These are phyloP conservation scores for Monilinia fructicola DNA, from an alignment of 2,329 filamentous ascomycete species.

Conservation along the genomic window DNA sequence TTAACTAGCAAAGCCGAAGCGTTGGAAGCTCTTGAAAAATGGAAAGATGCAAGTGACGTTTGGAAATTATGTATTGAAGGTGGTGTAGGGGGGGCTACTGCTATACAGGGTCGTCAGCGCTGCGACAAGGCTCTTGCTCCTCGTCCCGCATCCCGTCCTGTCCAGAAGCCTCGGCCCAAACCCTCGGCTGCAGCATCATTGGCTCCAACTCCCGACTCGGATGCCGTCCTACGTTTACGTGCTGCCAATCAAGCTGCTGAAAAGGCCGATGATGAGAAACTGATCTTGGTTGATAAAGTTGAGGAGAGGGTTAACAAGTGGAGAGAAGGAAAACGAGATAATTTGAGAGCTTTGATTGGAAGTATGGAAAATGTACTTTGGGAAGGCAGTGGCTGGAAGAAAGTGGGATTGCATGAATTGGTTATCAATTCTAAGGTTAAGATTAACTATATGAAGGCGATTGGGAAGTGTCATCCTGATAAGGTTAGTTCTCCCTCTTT, in stretches of 20 bases:
- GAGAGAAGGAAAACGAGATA: slow-evolving; percentile 90
- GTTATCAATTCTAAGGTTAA: slow-evolving; percentile 95
- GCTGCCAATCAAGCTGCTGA: slow-evolving; percentile 84
- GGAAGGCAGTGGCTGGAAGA: slow-evolving; percentile 94
- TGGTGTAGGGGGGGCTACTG: slow-evolving; percentile 80
- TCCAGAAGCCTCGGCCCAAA: slow-evolving; percentile 46
- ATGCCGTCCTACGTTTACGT: slow-evolving; percentile 79
- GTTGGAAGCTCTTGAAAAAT: slow-evolving; percentile 92
- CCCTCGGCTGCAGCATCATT: slow-evolving; percentile 46
- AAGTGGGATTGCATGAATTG: slow-evolving; percentile 89
- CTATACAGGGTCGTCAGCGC: slow-evolving; percentile 80
- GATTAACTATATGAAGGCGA: slow-evolving; percentile 98
- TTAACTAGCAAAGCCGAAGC: slow-evolving; percentile 94
- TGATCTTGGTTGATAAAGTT: slow-evolving; percentile 81
- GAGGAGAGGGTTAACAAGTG: slow-evolving; percentile 76
- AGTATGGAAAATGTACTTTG: slow-evolving; percentile 88
- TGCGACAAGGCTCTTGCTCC: slow-evolving; percentile 84
- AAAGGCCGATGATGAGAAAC: slow-evolving; percentile 86
- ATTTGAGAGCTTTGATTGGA: slow-evolving; percentile 80
- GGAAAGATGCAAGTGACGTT: slow-evolving; percentile 75
- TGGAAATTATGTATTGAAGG: slow-evolving; percentile 84
- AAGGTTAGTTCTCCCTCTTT: slow-evolving; percentile 65
- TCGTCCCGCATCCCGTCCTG: slow-evolving; percentile 51
- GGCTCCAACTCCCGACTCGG: slow-evolving; percentile 53
- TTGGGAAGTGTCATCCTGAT: slow-evolving; percentile 96